Evolutionary conservation across 768 basidiomycete species (phyloP), one percentile per base, ranked within the genome.

Genomic region (Holtermanniella nyarrowii): DNA sequence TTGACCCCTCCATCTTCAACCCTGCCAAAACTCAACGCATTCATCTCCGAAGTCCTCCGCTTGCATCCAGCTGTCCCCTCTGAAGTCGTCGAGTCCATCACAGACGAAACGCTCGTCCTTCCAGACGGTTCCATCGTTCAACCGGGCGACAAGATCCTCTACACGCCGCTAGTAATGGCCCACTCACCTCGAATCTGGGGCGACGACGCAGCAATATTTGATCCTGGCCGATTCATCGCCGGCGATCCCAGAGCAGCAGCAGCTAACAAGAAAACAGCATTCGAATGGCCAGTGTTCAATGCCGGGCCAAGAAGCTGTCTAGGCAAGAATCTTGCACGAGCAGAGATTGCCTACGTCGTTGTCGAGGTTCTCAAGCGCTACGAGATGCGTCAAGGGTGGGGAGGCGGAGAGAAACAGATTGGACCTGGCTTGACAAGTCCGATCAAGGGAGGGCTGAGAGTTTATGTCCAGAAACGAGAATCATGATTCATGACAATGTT

Each of bases 241-340:
- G 27, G 37, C n/a, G 37, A 47, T 3, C 12, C 10, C 16, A 13
- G 45, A 14, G 37, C 46, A 4, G 27, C 39, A 40, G n/a, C 46
- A 11, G n/a, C n/a, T n/a, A 23, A n/a, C 22, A 56, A 55, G 42
- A 57, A 51, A 40, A 56, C 57, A 14, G 59, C 57, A 14, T 62
- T 49, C 20, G 63, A 65, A 27, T 48, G 49, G 14, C 63, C 63
- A 13, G 56, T 59, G 21, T 65, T 65, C 48, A 57, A 60, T 43
- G 60, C 58, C 1, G 61, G 63, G 43, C 63, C 63, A n/a, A 53
- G 61, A 27, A 58, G 44, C 45, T 65, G 63, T 51, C 22, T 59
- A 25, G 63, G 63, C 11, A 54, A 65, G 42, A 48, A 53, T 4
- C n/a, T 62, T 43, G 61, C 60, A 3, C 55, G 56, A 44, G 43